Evolutionary conservation across 768 basidiomycete genomes (phyloP), one percentile per base, ranked within the genome.

Genomic region (Trametes gibbosa): DNA sequence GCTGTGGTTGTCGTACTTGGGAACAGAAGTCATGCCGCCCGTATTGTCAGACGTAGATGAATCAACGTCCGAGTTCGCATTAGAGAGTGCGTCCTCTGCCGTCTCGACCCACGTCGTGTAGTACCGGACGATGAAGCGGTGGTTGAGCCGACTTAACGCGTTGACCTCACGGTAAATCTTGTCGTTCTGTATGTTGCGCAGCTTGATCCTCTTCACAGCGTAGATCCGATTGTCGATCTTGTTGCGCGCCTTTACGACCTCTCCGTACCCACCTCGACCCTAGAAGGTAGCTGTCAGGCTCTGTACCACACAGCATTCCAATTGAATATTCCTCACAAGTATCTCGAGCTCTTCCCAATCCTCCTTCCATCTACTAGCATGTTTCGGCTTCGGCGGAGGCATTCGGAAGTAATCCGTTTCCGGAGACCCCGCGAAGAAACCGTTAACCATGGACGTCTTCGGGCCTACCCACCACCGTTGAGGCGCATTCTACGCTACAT

Each of bases 301-400:
- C 21, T 55, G 47, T 27, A 57, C 25, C 16, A 17, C 43, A 5
- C 10, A 10, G 29, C 10, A 32, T 32, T 32, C 29, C 10, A 10
- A 32, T 32, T 4, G 10, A 32, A 5, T 32, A 10, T 32, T 32
- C 5, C 66, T 50, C 66, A 87, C 92, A 67, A 96, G 68, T 32
- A 93, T 77, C 68, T 96, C 95, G 9, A 97, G 75, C 69, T 96
- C 94, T 67, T 95, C 92, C 86, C 92, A 98, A 65, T 98, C 95
- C 53, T 92, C 88, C 66, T 91, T 90, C 85, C 93, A 98, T 58
- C 95, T 76, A 66, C 92, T 95, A 2, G 80, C 71, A 16, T 85
- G 83, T 29, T 82, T 77, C 25, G 79, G 70, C 24, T 61, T 66
- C 50, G 55, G 67, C 10, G 72, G 64, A 13, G 80, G 77, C 61